Evolutionary conservation across 257 asterid species (phyloP).

Genomic region (Ballota nigra): DNA sequence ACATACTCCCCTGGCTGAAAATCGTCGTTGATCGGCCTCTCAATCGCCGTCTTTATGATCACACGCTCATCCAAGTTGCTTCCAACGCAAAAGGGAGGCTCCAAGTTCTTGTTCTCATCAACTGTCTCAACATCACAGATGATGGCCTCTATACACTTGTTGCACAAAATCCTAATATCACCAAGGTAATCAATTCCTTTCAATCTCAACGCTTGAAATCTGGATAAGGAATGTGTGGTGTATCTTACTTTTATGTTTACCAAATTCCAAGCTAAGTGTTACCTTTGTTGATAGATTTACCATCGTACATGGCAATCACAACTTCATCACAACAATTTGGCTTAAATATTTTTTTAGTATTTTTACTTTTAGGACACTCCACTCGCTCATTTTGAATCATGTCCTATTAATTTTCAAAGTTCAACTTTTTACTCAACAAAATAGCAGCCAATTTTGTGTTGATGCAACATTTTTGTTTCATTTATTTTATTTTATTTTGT

Average conservation of each 20-base stretch:
- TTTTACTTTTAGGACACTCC: too few species aligned
- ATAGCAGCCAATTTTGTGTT: too few species aligned
- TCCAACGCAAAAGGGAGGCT: slow-evolving; percentile 54
- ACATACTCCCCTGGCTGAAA: slow-evolving; percentile 68
- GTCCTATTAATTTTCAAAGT: too few species aligned
- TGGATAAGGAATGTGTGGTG: slow-evolving; percentile 42
- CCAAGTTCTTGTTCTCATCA: slow-evolving; percentile 46
- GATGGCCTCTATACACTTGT: slow-evolving; percentile 47
- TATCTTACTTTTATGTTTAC: background rate
- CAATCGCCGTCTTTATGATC: slow-evolving; percentile 41
- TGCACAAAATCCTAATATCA: slow-evolving; percentile 48
- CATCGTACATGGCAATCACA: background rate
- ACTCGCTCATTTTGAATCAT: too few species aligned
- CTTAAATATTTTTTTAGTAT: too few species aligned
- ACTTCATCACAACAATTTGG: background rate
- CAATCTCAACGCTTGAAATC: background rate
- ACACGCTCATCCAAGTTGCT: slow-evolving; percentile 42
- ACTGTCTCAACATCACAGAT: slow-evolving; percentile 60
- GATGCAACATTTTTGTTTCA: too few species aligned
- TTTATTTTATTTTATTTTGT: too few species aligned
- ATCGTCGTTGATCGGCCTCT: slow-evolving; percentile 55
- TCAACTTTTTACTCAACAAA: too few species aligned
- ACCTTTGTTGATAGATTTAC: background rate
- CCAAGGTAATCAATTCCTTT: slow-evolving; percentile 40
- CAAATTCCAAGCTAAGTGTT: background rate